Conservation (phyloP, 2,329 filamentous ascomycete species). For the Aspergillus sp. region DNA sequence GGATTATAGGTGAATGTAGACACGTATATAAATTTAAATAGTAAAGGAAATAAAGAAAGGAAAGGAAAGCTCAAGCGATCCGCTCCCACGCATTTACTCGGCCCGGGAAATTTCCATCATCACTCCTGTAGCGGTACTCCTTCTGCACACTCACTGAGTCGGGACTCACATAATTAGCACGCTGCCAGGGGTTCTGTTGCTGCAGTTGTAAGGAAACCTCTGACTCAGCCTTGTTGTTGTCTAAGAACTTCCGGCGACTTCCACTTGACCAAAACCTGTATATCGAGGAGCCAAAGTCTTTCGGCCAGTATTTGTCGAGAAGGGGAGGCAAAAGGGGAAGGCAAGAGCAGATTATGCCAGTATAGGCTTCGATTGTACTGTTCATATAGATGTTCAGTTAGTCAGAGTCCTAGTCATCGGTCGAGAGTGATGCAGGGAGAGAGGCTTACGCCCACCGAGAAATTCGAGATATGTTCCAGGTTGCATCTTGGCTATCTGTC, state of each 20-base stretch:
- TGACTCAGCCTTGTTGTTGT: neutral
- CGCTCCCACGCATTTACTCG: too few species aligned
- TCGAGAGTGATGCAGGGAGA: neutral
- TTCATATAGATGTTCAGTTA: neutral
- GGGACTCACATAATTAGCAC: neutral
- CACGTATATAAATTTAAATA: too few species aligned
- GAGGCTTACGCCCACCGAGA: conserved; percentile 7
- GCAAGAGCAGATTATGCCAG: conserved; percentile 11
- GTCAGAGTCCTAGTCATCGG: too few species aligned
- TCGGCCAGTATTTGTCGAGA: neutral
- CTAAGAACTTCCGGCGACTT: neutral
- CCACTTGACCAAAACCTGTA: neutral
- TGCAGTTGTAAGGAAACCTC: neutral
- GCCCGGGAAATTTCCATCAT: too few species aligned
- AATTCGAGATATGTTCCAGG: conserved; percentile 8
- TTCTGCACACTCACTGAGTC: neutral
- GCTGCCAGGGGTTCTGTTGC: neutral
- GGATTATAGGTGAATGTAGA: too few species aligned
- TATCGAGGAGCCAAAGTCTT: neutral
- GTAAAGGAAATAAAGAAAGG: too few species aligned
- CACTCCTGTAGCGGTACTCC: too few species aligned
- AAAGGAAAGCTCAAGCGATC: too few species aligned
- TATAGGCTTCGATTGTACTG: conserved; percentile 12
- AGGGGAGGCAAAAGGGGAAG: conserved; percentile 1
- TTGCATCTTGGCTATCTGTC: neutral